Evolutionary conservation across 2,329 filamentous ascomycete species (phyloP), one percentile per base, ranked within the genome.

Genomic region (Colletotrichum theobromicola): DNA sequence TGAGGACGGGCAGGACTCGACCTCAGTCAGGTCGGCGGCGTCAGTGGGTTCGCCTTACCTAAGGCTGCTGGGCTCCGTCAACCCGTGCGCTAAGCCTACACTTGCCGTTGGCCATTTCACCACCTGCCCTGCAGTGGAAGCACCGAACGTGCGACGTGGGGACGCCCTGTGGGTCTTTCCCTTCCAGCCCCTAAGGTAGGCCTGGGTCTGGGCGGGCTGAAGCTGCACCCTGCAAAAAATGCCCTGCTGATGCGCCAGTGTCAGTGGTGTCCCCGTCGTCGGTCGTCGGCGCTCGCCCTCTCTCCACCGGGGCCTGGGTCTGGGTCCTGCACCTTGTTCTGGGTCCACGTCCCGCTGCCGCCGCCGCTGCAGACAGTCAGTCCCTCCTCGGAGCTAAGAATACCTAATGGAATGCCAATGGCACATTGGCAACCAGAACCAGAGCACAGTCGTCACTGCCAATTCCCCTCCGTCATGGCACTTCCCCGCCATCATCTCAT

Each of bases 401-500:
- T 46, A 46, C 42, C n/a, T n/a, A n/a, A n/a, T n/a, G n/a, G n/a
- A n/a, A n/a, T n/a, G n/a, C n/a, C n/a, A n/a, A n/a, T n/a, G n/a
- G n/a, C n/a, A n/a, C n/a, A n/a, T n/a, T n/a, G n/a, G n/a, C n/a
- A n/a, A n/a, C 35, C 35, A 8, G 35, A 37, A 46, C 42, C 42
- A 46, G 21, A 46, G n/a, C n/a, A 46, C 42, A 46, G 60, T 62
- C 60, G 60, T 62, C 34, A 62, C 34, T 62, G 60, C 60, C 34
- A 58, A 73, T 53, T 28, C 46, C 57, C 42, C 60, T 64, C 55
- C 61, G 61, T 55, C 66, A 37, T 66, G 71, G 64, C 67, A 66
- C 30, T 74, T 26, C 72, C 72, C 72, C 72, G 72, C 72, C 63
- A 58, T 75, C 72, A 58, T 72, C 68, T 65, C 70, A 75, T 75